Evolutionary conservation across 768 basidiomycete species (phyloP).

Genomic region (Scleroderma citrinum): DNA sequence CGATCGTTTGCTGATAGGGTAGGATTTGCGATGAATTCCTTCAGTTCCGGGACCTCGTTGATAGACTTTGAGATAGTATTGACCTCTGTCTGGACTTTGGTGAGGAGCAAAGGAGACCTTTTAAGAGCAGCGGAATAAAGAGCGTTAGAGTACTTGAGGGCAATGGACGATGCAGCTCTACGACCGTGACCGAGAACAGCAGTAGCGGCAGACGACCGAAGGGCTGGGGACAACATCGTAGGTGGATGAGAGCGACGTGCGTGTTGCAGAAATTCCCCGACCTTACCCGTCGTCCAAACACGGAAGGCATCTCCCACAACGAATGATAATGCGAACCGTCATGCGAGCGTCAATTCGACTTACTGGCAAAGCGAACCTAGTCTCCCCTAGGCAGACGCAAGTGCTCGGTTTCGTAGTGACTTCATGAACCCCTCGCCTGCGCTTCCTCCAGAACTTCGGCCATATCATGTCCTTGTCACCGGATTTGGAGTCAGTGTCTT

Average conservation of each 20-base stretch:
- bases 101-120: slow-evolving; percentile 78
- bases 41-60: slow-evolving; percentile 56
- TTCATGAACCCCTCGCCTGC: slow-evolving; percentile 17
- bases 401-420: too few relatives aligned
- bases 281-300: background rate
- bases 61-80: slow-evolving; percentile 63
- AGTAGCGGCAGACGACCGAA: slow-evolving; percentile 43
- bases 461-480: slow-evolving; percentile 43
- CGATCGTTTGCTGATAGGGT: slow-evolving; percentile 83
- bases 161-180: slow-evolving; percentile 72
- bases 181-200: slow-evolving; percentile 47
- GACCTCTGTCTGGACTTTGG: slow-evolving; percentile 83
- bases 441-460: slow-evolving; percentile 25
- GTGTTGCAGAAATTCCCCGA: background rate
- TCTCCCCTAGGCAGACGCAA: background rate
- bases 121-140: slow-evolving; percentile 75
- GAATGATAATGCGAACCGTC: too few relatives aligned
- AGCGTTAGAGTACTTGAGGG: slow-evolving; percentile 81
- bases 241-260: slow-evolving; percentile 1
- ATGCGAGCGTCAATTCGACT: too few relatives aligned
- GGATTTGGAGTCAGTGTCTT: slow-evolving; percentile 55
- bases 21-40: slow-evolving; percentile 80
- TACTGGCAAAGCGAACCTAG: background rate
- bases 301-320: background rate
- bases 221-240: slow-evolving; percentile 53